phyloP scores from a whole-genome alignment of 2,329 filamentous ascomycete species.

The Diaporthe eres region DNA sequence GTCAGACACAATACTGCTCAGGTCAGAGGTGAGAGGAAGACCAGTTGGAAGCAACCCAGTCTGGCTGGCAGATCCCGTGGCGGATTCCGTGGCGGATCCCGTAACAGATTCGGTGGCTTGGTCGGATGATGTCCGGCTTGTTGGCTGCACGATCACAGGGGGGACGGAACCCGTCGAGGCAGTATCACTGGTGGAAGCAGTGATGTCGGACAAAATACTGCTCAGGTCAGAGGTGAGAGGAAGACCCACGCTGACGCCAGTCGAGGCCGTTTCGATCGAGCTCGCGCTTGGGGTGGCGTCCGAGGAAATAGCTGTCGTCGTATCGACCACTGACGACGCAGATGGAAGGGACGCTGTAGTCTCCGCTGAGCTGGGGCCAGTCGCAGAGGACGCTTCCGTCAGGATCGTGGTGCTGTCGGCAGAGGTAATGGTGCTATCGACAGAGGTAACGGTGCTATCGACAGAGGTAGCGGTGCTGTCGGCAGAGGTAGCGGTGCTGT shows the following conservation, averaged over 20 bases:
- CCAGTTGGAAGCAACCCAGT: neutral
- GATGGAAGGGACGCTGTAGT: neutral
- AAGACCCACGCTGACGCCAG: neutral
- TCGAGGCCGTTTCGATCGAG: neutral
- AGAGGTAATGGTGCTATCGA: neutral
- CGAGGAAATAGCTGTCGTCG: neutral
- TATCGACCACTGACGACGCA: neutral
- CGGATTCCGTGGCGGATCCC: neutral
- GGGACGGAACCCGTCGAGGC: conserved; percentile 7
- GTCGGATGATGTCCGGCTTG: neutral
- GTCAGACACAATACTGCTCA: conserved; percentile 11
- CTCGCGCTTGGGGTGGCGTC: conserved; percentile 8
- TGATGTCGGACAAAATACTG: conserved; percentile 13
- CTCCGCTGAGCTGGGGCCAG: conserved; percentile 3
- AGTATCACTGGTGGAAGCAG: neutral
- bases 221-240: conserved; percentile 3
- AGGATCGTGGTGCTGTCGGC: neutral
- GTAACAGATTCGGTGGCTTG: neutral
- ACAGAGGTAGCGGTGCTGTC: neutral
- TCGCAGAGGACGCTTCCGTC: neutral
- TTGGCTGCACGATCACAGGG: conserved; percentile 3
- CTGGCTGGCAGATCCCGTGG: neutral
- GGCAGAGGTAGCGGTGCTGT: neutral
- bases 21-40: conserved; percentile 1
- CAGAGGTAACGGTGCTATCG: too few species aligned